phyloP scores from a whole-genome alignment of 2,329 filamentous ascomycete genomes.

The Eutypella sp. region DNA sequence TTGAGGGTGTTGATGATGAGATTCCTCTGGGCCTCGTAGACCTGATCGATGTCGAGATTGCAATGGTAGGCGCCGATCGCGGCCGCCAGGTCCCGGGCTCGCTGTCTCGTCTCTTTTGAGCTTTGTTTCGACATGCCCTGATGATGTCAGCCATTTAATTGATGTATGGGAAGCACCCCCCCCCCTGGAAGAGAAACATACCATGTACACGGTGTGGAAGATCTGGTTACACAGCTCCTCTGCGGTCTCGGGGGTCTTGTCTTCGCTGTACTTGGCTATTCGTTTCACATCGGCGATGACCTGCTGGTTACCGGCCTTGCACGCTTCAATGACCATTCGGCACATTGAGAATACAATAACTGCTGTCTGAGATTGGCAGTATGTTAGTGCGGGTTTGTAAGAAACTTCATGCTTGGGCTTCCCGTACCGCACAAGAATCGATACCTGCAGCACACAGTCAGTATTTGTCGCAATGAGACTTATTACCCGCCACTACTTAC shows the following conservation, averaged over 20 bases:
- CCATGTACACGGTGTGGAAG: conserved; percentile 58
- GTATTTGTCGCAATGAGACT: not conserved
- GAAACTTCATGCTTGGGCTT: not conserved
- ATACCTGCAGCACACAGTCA: conserved; percentile 29
- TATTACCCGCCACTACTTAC: not conserved
- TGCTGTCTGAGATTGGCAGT: conserved; percentile 9
- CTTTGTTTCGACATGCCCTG: conserved; percentile 61
- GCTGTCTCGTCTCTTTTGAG: conserved; percentile 58
- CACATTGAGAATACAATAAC: conserved; percentile 45
- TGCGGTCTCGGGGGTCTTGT: conserved; percentile 44
- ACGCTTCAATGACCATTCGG: conserved; percentile 48
- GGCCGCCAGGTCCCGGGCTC: conserved; percentile 56
- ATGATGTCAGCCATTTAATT: not conserved
- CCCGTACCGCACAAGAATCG: conserved; percentile 17
- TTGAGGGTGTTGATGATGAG: conserved; percentile 53
- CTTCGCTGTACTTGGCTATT: conserved; percentile 25
- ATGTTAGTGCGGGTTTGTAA: not conserved
- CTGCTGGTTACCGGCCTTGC: conserved; percentile 35
- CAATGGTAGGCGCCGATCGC: conserved; percentile 68
- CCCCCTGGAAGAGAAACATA: not conserved
- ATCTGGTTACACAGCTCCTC: conserved; percentile 52
- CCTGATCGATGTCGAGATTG: conserved; percentile 68
- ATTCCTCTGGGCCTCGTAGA: conserved; percentile 55
- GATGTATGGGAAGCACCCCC: not conserved
- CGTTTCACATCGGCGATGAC: conserved; percentile 35